Conservation (phyloP, 352 stramenopile genomes). For the Sclerospora graminicola region DNA sequence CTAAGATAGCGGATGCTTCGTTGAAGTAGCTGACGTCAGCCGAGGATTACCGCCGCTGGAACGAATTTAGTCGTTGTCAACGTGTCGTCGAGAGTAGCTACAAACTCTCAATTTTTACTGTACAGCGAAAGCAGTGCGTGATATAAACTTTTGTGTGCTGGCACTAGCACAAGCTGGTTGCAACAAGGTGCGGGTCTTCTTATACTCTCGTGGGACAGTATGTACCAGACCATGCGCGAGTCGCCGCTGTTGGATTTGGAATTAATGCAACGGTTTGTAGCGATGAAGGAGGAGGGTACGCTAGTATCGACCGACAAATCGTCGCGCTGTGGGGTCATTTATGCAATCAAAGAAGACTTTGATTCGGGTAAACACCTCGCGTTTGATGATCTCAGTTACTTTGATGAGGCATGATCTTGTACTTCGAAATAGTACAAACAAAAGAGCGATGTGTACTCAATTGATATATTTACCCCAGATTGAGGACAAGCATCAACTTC, state of each 20-base stretch:
- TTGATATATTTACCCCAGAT: too few species aligned
- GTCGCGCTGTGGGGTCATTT: slow-evolving; percentile 40
- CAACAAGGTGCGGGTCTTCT: slow-evolving; percentile 41
- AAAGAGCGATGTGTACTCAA: too few species aligned
- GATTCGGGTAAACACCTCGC: slow-evolving; percentile 58
- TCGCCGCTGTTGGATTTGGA: slow-evolving; percentile 21
- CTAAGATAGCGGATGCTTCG: slow-evolving; percentile 29
- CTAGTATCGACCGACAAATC: slow-evolving; percentile 40
- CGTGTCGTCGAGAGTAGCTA: slow-evolving; percentile 65
- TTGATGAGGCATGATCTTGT: slow-evolving; percentile 7
- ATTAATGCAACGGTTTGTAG: slow-evolving; percentile 28
- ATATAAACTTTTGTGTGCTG: slow-evolving; percentile 73
- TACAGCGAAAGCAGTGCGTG: slow-evolving; percentile 67
- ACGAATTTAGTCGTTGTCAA: slow-evolving; percentile 54
- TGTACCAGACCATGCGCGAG: slow-evolving; percentile 50
- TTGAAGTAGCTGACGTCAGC: slow-evolving; percentile 14
- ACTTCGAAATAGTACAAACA: too few species aligned
- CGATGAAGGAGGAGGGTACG: slow-evolving; percentile 43
- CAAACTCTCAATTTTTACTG: slow-evolving; percentile 71
- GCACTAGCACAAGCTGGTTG: slow-evolving; percentile 32
- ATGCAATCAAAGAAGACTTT: slow-evolving; percentile 38
- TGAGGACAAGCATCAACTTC: too few species aligned
- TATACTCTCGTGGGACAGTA: slow-evolving; percentile 75
- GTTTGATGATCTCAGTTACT: slow-evolving; percentile 44
- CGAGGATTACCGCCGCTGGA: slow-evolving; percentile 18